phyloP scores from a whole-genome alignment of 345 rosid species.

The Populus alba region DNA sequence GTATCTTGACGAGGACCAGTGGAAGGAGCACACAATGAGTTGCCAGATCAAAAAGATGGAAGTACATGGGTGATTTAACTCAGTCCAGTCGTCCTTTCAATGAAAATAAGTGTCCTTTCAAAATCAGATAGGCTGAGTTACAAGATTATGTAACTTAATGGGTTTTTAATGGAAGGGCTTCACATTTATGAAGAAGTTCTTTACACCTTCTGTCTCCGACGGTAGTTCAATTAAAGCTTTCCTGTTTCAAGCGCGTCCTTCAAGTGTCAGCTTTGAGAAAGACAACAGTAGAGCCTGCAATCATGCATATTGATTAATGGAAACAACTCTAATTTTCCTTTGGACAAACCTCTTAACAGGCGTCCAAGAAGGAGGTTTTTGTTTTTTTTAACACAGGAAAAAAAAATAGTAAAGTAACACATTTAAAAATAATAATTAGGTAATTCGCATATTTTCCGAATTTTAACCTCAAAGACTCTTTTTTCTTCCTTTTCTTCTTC shows the following conservation, averaged over 20 bases:
- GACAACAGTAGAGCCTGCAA: background rate
- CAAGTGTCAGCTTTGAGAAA: background rate
- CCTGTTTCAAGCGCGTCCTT: background rate
- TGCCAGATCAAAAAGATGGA: slow-evolving; percentile 28
- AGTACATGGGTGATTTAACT: background rate
- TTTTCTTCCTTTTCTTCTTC: no score
- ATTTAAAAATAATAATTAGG: no score
- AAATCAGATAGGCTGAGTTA: background rate
- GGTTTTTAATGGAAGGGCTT: background rate
- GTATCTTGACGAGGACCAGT: slow-evolving; percentile 45
- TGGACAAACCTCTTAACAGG: no score
- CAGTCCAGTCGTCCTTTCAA: background rate
- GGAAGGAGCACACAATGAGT: slow-evolving; percentile 46
- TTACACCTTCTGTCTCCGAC: background rate
- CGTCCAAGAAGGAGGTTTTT: no score
- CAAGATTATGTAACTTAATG: background rate
- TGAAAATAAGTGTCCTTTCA: no score
- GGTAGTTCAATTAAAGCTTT: background rate
- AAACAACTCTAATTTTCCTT: no score
- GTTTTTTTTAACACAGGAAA: no score
- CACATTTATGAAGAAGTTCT: background rate
- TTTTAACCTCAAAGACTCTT: no score
- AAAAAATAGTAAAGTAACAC: no score
- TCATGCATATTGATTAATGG: no score
- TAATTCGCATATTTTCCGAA: no score